Evolutionary conservation across 164 flowering plant species (phyloP).

Genomic region (Houttuynia cordata): DNA sequence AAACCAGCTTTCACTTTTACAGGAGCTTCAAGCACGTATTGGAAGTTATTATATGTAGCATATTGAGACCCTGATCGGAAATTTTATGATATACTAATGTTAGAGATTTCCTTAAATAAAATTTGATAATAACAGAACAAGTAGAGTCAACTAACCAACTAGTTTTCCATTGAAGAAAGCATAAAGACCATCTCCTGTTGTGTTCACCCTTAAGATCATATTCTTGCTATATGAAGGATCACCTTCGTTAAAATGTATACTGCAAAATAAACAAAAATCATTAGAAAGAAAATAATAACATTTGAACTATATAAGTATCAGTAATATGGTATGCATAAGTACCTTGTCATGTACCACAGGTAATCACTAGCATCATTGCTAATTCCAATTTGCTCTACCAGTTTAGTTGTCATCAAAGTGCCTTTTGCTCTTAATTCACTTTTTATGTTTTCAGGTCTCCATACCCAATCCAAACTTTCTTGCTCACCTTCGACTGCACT

Average conservation of each 20-base stretch:
- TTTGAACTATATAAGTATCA: not conserved
- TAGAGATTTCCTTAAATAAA: no score
- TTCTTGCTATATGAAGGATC: not conserved
- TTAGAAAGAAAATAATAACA: no score
- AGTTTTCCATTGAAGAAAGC: no score
- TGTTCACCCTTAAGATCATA: slow-evolving; percentile 33
- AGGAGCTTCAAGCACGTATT: slow-evolving; percentile 19
- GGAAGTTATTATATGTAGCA: not conserved
- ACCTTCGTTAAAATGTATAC: slow-evolving; percentile 19
- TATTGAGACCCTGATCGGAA: no score
- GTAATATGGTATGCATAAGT: slow-evolving; percentile 7
- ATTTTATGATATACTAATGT: no score
- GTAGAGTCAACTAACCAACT: no score
- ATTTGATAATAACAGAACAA: no score
- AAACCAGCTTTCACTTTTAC: slow-evolving; percentile 23
- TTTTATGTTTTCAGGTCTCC: slow-evolving; percentile 34
- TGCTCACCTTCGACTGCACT: slow-evolving; percentile 26
- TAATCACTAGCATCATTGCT: slow-evolving; percentile 51
- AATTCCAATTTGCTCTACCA: slow-evolving; percentile 46
- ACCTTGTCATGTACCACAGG: slow-evolving; percentile 69
- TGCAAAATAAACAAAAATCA: not conserved
- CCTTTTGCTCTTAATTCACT: slow-evolving; percentile 24
- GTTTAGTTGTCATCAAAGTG: slow-evolving; percentile 2
- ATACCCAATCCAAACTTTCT: slow-evolving; percentile 35
- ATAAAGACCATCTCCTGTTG: slow-evolving; percentile 50